Evolutionary conservation across 1,284 basidiomycete genomes (phyloP).

Genomic region (Sutorius eximius): DNA sequence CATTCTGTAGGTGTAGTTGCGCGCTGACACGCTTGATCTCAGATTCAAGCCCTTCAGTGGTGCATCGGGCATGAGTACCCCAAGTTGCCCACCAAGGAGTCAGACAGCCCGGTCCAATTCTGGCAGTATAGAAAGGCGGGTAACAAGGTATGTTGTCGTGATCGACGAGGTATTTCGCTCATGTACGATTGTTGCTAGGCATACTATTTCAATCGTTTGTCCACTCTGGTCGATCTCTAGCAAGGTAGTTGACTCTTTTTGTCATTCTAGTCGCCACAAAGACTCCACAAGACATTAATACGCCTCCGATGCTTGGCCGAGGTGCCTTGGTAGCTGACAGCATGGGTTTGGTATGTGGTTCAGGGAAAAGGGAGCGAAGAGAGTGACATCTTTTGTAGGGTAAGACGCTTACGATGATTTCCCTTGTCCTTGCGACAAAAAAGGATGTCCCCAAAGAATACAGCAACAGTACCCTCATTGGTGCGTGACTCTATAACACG

Average conservation of each 20-base stretch:
- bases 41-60: constrained; percentile 80
- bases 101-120: constrained; percentile 81
- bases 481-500: constrained; percentile 41
- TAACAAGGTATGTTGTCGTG: constrained; percentile 44
- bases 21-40: constrained; percentile 3
- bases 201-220: constrained; percentile 68
- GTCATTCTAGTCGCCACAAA: constrained; percentile 67
- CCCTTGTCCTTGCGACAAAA: constrained; percentile 75
- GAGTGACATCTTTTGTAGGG: constrained; percentile 47
- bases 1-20: constrained; percentile 4
- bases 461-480: constrained; percentile 72
- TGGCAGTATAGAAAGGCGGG: constrained; percentile 69
- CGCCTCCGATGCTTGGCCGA: constrained; percentile 66
- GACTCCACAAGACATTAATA: constrained; percentile 59
- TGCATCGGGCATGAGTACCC: constrained; percentile 78
- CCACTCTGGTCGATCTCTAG: background rate
- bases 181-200: constrained; percentile 34
- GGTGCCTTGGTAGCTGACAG: constrained; percentile 87
- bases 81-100: constrained; percentile 58
- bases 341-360: constrained; percentile 65
- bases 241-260: background rate
- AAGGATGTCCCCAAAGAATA: constrained; percentile 55
- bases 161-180: background rate
- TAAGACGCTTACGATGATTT: constrained; percentile 82
- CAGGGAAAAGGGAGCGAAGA: background rate